A percentile compares a stretch with the other conserved stretches of the same genome.
Evolutionary conservation across 2,329 filamentous ascomycete genomes (phyloP).

Genomic region (Escovopsis weberi): DNA sequence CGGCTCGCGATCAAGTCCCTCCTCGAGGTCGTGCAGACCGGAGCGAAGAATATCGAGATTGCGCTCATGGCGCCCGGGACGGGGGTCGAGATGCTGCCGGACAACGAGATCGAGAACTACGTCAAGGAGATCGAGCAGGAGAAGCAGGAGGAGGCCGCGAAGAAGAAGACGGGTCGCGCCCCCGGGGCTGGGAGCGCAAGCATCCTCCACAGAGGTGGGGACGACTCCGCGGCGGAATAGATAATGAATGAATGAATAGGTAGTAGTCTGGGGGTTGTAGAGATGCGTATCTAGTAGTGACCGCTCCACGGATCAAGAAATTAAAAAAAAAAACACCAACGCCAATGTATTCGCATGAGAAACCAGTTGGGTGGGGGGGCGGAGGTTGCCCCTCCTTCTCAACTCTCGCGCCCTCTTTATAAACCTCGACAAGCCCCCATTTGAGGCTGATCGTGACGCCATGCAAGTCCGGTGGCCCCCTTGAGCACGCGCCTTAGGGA

Average conservation of each 20-base stretch:
- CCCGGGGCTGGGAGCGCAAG: conserved; percentile 56
- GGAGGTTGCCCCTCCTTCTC: no score
- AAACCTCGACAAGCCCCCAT: background rate
- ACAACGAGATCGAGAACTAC: conserved; percentile 91
- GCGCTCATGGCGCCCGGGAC: conserved; percentile 94
- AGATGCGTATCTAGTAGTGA: conserved; percentile 10
- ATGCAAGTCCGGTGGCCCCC: conserved; percentile 15
- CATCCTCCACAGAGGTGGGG: conserved; percentile 52
- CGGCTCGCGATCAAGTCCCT: conserved; percentile 96
- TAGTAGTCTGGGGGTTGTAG: conserved; percentile 9
- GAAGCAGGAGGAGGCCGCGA: conserved; percentile 96
- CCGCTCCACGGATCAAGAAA: conserved; percentile 7
- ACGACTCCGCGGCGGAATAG: conserved; percentile 25
- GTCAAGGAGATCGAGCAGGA: conserved; percentile 99
- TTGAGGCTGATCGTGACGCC: conserved; percentile 6
- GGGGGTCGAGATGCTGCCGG: conserved; percentile 79
- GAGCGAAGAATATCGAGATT: conserved; percentile 99
- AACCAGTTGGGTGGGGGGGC: conserved; percentile 6
- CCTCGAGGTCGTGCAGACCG: conserved; percentile 94
- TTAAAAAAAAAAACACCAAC: conserved; percentile 9
- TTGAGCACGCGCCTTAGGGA: no score
- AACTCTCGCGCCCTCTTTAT: no score
- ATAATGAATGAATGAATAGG: conserved; percentile 15
- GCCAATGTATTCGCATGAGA: conserved; percentile 11
- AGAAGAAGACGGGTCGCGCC: conserved; percentile 77